A percentile compares a stretch with the other conserved stretches of the same genome.
phyloP scores from a whole-genome alignment of 805 yeast genomes.

The Barnettozyma vustinii region DNA sequence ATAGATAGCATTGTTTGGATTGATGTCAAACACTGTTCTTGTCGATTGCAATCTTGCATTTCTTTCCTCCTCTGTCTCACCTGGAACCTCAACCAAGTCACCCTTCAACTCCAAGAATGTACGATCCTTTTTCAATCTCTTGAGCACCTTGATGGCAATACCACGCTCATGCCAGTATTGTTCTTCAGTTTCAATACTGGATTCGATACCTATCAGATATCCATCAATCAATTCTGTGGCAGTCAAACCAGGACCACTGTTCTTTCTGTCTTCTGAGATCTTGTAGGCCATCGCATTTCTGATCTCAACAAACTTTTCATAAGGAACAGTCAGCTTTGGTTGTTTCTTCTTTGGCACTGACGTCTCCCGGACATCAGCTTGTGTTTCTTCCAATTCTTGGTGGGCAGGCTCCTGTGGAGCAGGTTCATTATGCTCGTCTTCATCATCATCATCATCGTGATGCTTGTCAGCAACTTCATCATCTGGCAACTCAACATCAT shows the following conservation, averaged over 20 bases:
- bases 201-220: conserved; percentile 73
- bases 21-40: conserved; percentile 34
- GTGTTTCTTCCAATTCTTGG: conserved; percentile 2
- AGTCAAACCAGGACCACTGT: conserved; percentile 54
- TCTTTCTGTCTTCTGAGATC: conserved; percentile 51
- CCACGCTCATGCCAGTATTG: conserved; percentile 67
- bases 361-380: not conserved
- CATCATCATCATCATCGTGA: conserved; percentile 12
- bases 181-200: conserved; percentile 60
- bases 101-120: conserved; percentile 66
- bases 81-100: conserved; percentile 25
- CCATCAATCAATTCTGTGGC: conserved; percentile 69
- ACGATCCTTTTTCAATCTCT: conserved; percentile 77
- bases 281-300: conserved; percentile 72
- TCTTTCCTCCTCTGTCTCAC: conserved; percentile 23
- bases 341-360: conserved; percentile 20
- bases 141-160: conserved; percentile 73
- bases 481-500: conserved; percentile 65
- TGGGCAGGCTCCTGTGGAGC: conserved; percentile 1
- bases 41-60: conserved; percentile 23
- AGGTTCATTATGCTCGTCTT: conserved; percentile 2
- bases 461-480: conserved; percentile 29
- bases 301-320: conserved; percentile 81
- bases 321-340: conserved; percentile 53
- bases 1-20: conserved; percentile 80